phyloP scores from a whole-genome alignment of 495 filamentous ascomycete genomes.

The Pyrenula aspistea region DNA sequence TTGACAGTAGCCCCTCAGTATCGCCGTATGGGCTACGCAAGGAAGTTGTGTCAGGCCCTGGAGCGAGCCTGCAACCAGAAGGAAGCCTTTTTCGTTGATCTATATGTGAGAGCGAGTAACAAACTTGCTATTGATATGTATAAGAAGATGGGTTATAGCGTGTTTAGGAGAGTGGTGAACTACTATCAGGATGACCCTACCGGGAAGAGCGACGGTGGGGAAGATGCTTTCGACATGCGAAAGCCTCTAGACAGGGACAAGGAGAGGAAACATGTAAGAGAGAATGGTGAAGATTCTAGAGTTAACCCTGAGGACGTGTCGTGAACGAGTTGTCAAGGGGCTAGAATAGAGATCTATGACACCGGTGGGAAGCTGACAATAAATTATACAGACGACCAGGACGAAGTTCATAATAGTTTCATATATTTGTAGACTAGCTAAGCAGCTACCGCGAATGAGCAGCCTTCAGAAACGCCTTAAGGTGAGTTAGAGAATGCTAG shows the following conservation, averaged over 20 bases:
- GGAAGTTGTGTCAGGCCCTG: slow-evolving; percentile 62
- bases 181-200: slow-evolving; percentile 82
- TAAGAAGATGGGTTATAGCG: slow-evolving; percentile 73
- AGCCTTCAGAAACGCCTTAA: too few relatives aligned
- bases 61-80: slow-evolving; percentile 68
- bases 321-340: slow-evolving; percentile 33
- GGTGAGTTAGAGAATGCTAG: too few relatives aligned
- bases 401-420: too few relatives aligned
- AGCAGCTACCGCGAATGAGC: too few relatives aligned
- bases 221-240: slow-evolving; percentile 94
- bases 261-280: slow-evolving; percentile 60
- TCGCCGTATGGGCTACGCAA: slow-evolving; percentile 75
- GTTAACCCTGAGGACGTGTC: slow-evolving; percentile 82
- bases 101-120: slow-evolving; percentile 86
- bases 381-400: too few relatives aligned
- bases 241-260: slow-evolving; percentile 82
- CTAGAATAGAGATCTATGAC: slow-evolving; percentile 15
- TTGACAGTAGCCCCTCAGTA: slow-evolving; percentile 82
- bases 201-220: slow-evolving; percentile 39
- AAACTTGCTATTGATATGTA: slow-evolving; percentile 79
- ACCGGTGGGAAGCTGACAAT: slow-evolving; percentile 18
- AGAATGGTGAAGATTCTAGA: slow-evolving; percentile 68
- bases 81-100: slow-evolving; percentile 87
- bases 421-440: too few relatives aligned
- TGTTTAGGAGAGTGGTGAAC: slow-evolving; percentile 75